These are phyloP conservation scores for Aspergillus ruber DNA, from an alignment of 2,329 filamentous ascomycete species.

Conservation along the genomic window DNA sequence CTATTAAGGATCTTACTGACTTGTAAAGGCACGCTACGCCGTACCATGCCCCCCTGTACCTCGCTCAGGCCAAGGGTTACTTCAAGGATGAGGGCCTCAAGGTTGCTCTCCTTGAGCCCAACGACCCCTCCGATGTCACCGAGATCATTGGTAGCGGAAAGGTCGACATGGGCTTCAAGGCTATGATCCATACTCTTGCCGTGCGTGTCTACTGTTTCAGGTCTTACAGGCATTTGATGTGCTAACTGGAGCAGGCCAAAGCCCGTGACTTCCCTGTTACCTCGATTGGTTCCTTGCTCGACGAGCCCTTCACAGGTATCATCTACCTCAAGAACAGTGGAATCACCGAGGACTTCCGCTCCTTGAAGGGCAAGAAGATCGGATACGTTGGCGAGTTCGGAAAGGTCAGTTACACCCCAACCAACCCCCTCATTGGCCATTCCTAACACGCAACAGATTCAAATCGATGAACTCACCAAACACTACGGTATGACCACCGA, in stretches of 20 bases:
- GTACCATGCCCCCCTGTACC: constrained; percentile 71
- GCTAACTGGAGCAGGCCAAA: constrained; percentile 52
- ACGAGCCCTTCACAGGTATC: constrained; percentile 74
- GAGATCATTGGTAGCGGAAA: constrained; percentile 73
- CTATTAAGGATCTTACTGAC: constrained; percentile 20
- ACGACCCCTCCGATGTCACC: constrained; percentile 74
- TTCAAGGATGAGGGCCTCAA: constrained; percentile 70
- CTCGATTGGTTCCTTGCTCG: constrained; percentile 67
- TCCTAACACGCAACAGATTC: constrained; percentile 47
- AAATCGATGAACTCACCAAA: constrained; percentile 73
- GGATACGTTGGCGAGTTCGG: constrained; percentile 77
- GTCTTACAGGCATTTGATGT: neutral
- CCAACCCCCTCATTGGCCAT: neutral
- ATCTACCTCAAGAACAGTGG: constrained; percentile 69
- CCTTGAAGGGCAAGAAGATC: constrained; percentile 68
- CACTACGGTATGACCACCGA: constrained; percentile 67
- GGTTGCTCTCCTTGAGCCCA: constrained; percentile 69
- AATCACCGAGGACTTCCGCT: constrained; percentile 68
- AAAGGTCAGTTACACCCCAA: constrained; percentile 40
- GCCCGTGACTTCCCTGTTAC: constrained; percentile 66
- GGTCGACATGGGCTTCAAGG: constrained; percentile 73
- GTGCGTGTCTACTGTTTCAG: constrained; percentile 35
- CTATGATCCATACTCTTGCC: constrained; percentile 76
- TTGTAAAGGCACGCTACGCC: constrained; percentile 66
- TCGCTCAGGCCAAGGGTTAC: constrained; percentile 69